Conservation (phyloP, 345 rosid species). For the Balakata baccata region DNA sequence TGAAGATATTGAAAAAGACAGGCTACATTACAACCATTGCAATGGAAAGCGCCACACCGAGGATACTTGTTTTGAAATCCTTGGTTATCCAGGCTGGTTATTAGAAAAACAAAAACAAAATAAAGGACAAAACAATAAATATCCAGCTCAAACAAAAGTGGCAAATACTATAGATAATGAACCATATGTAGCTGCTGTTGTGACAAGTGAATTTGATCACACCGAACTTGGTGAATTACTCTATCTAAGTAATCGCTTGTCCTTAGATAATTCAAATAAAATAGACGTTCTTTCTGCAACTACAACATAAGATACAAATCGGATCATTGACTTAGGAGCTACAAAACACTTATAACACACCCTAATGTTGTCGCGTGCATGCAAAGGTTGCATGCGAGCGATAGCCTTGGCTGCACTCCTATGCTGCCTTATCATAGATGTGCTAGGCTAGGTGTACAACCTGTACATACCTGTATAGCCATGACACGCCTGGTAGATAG, state of each 20-base stretch:
- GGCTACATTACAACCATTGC: neutral
- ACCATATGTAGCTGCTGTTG: neutral
- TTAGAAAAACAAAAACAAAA: neutral
- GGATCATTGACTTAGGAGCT: too few relatives aligned
- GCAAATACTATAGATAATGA: neutral
- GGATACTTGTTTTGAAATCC: neutral
- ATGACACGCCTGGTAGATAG: too few relatives aligned
- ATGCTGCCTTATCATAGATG: too few relatives aligned
- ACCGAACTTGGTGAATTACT: neutral
- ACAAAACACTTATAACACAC: too few relatives aligned
- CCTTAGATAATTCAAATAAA: neutral
- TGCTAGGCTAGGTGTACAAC: too few relatives aligned
- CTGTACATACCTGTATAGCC: too few relatives aligned
- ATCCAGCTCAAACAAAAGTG: neutral
- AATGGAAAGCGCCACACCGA: neutral
- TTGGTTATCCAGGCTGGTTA: neutral
- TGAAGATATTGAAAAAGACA: neutral
- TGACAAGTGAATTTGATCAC: neutral
- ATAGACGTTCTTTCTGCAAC: too few relatives aligned
- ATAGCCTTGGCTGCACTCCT: too few relatives aligned
- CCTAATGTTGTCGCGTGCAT: too few relatives aligned
- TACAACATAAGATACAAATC: neutral
- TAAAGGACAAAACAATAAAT: neutral
- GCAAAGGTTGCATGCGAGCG: too few relatives aligned
- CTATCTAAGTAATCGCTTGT: neutral